phyloP scores from a whole-genome alignment of 2,329 filamentous ascomycete species.

The Didymellaceae sp. region DNA sequence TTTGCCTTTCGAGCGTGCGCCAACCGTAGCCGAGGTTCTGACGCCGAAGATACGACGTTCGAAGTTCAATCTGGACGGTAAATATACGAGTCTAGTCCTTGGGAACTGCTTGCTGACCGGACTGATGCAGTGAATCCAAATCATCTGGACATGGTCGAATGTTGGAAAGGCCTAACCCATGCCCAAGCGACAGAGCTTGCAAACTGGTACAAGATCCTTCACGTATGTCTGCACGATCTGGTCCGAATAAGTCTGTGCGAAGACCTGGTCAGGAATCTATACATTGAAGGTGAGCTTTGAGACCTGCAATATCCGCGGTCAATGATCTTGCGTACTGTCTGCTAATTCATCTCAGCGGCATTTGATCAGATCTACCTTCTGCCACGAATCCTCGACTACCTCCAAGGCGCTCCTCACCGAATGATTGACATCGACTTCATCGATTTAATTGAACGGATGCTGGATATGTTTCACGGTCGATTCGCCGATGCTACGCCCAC shows the following conservation, averaged over 20 bases:
- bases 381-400: constrained; percentile 19
- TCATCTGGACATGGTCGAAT: constrained; percentile 44
- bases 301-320: background rate
- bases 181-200: constrained; percentile 38
- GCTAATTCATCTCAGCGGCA: constrained; percentile 11
- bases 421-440: constrained; percentile 30
- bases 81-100: background rate
- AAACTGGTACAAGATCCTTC: constrained; percentile 41
- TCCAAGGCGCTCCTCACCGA: constrained; percentile 10
- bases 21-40: constrained; percentile 24
- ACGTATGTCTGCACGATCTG: constrained; percentile 1
- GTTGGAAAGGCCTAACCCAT: constrained; percentile 44
- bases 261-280: background rate
- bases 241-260: background rate
- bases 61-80: constrained; percentile 16
- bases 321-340: background rate
- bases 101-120: no score
- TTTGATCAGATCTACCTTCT: constrained; percentile 17
- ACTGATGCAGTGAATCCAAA: constrained; percentile 18
- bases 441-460: constrained; percentile 36
- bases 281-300: background rate
- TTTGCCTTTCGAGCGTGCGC: constrained; percentile 17
- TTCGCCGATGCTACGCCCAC: constrained; percentile 1
- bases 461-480: constrained; percentile 28
- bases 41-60: constrained; percentile 36